phyloP scores from a whole-genome alignment of 2,329 filamentous ascomycete genomes.

The Xylariaceae sp. region DNA sequence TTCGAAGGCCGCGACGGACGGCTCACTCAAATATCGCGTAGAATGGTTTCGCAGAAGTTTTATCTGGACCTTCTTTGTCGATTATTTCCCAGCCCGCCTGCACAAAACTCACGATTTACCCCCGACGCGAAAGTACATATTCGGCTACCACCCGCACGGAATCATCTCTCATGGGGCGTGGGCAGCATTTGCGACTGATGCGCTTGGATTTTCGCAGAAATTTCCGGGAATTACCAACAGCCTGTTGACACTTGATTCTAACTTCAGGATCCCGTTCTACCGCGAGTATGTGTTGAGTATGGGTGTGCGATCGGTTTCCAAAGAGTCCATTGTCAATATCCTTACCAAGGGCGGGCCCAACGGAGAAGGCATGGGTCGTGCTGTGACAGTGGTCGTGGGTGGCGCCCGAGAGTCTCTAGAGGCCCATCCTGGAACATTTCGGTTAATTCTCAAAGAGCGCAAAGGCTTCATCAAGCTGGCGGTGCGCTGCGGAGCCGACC shows the following conservation, averaged over 20 bases:
- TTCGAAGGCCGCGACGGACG: constrained; percentile 72
- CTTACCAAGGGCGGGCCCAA: constrained; percentile 75
- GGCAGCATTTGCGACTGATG: constrained; percentile 85
- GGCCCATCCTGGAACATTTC: constrained; percentile 71
- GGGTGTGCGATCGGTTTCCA: constrained; percentile 83
- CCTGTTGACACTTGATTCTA: constrained; percentile 87
- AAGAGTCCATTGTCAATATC: constrained; percentile 86
- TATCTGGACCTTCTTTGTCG: constrained; percentile 85
- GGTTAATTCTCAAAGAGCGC: constrained; percentile 74
- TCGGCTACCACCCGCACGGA: constrained; percentile 95
- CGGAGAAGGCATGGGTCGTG: constrained; percentile 83
- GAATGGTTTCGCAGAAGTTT: constrained; percentile 68
- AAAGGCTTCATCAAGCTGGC: constrained; percentile 95
- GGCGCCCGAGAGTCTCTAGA: constrained; percentile 90
- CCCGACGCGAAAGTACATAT: constrained; percentile 85
- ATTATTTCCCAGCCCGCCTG: constrained; percentile 84
- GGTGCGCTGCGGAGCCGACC: constrained; percentile 83
- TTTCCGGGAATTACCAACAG: constrained; percentile 96
- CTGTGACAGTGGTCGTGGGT: constrained; percentile 92
- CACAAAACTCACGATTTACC: constrained; percentile 80
- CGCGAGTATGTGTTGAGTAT: constrained; percentile 89
- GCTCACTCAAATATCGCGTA: constrained; percentile 69
- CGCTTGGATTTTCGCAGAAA: constrained; percentile 77
- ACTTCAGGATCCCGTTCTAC: constrained; percentile 91
- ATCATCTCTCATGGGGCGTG: constrained; percentile 98